A percentile compares a stretch with the other conserved stretches of the same genome.
These are phyloP conservation scores for Colletotrichum lini DNA, from an alignment of 2,329 filamentous ascomycete species.

Conservation along the genomic window DNA sequence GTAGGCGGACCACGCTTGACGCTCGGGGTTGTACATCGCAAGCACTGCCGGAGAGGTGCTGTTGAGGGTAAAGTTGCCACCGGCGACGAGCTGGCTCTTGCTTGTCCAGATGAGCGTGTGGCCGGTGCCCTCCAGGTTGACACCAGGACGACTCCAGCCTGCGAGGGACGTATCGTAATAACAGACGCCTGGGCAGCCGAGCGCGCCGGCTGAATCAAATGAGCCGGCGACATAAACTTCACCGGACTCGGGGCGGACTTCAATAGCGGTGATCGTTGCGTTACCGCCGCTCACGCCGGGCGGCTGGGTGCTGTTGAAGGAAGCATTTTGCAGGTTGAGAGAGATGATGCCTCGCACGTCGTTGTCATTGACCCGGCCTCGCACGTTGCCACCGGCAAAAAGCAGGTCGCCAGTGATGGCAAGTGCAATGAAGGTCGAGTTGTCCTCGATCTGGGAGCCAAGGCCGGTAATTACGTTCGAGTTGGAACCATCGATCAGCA, in stretches of 20 bases:
- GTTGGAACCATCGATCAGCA: constrained; percentile 84
- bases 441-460: constrained; percentile 73
- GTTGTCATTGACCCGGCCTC: constrained; percentile 75
- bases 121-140: constrained; percentile 78
- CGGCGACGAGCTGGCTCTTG: constrained; percentile 79
- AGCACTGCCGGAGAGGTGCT: constrained; percentile 75
- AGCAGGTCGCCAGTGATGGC: constrained; percentile 77
- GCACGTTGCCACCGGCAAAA: constrained; percentile 86
- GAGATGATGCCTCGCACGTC: constrained; percentile 81
- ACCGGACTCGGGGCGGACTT: constrained; percentile 76
- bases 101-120: constrained; percentile 83
- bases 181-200: constrained; percentile 88
- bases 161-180: constrained; percentile 78
- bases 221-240: constrained; percentile 90
- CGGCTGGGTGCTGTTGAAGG: constrained; percentile 77
- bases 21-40: constrained; percentile 79
- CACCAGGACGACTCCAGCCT: constrained; percentile 87
- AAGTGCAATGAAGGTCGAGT: constrained; percentile 83
- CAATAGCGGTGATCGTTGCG: constrained; percentile 83
- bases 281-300: constrained; percentile 79
- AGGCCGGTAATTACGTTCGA: constrained; percentile 78
- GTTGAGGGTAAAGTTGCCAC: constrained; percentile 81
- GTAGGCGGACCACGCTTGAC: constrained; percentile 76
- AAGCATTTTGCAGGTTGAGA: constrained; percentile 79
- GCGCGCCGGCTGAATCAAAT: constrained; percentile 85